phyloP scores from a whole-genome alignment of 805 yeast species.

The Brettanomyces sp. region DNA sequence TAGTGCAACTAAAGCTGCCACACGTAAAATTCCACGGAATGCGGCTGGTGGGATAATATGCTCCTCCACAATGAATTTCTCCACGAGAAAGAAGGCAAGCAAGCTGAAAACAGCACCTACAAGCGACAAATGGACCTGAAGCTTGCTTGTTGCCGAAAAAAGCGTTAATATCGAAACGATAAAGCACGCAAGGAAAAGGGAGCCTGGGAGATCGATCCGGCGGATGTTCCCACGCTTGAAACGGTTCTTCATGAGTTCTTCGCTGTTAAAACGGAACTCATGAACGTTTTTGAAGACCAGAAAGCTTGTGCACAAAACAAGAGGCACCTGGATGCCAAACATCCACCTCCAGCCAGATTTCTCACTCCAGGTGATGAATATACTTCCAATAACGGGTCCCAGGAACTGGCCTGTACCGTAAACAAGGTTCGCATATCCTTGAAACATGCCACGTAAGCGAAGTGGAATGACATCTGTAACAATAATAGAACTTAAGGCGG shows the following conservation, averaged over 20 bases:
- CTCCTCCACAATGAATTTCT: conserved; percentile 26
- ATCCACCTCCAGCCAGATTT: conserved; percentile 36
- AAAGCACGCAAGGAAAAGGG: conserved; percentile 24
- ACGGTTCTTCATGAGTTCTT: conserved; percentile 16
- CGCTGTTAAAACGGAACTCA: conserved; percentile 20
- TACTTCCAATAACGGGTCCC: conserved; percentile 37
- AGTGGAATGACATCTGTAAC: conserved; percentile 48
- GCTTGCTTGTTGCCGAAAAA: conserved; percentile 16
- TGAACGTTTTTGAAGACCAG: conserved; percentile 23
- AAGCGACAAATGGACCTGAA: conserved; percentile 6
- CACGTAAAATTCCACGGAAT: conserved; percentile 29
- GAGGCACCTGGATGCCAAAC: conserved; percentile 33
- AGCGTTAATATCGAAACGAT: conserved; percentile 28
- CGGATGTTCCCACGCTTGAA: conserved; percentile 26
- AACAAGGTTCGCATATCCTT: conserved; percentile 38
- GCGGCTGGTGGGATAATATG: conserved; percentile 31
- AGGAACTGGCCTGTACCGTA: conserved; percentile 31
- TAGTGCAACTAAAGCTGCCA: conserved; percentile 28
- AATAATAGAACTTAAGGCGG: conserved; percentile 40
- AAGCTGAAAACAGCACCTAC: conserved; percentile 10
- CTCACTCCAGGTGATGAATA: conserved; percentile 23
- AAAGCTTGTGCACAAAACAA: conserved; percentile 20
- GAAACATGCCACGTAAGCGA: conserved; percentile 42
- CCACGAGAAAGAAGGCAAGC: conserved; percentile 22
- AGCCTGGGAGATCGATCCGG: conserved; percentile 33